phyloP scores from a whole-genome alignment of 1,284 basidiomycete genomes.

The Pyrrhoderma lamaoense region DNA sequence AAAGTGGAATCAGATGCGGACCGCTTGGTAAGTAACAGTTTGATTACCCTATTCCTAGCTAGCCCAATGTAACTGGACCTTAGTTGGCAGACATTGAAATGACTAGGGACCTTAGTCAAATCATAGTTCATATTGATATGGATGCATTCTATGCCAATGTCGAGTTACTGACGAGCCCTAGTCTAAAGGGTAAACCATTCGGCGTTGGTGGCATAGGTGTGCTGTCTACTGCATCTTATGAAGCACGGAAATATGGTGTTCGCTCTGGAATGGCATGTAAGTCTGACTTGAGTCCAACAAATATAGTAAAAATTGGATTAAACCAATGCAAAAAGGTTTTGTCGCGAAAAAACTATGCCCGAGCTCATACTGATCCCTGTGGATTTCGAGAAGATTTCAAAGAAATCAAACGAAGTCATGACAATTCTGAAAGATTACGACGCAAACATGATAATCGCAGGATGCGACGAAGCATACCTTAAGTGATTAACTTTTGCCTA shows the following conservation, averaged over 20 bases:
- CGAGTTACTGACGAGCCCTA: constrained; percentile 74
- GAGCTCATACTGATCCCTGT: constrained; percentile 40
- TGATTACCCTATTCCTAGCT: not conserved
- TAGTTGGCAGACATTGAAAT: constrained; percentile 74
- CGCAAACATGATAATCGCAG: constrained; percentile 39
- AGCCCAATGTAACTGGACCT: not conserved
- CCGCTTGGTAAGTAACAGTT: constrained; percentile 38
- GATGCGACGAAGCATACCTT: constrained; percentile 42
- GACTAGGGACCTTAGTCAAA: constrained; percentile 72
- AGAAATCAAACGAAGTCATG: constrained; percentile 29
- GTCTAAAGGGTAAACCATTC: constrained; percentile 78
- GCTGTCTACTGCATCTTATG: constrained; percentile 44
- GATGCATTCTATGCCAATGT: constrained; percentile 75
- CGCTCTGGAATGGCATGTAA: constrained; percentile 39
- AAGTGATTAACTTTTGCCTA: constrained; percentile 73
- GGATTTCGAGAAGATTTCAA: constrained; percentile 34
- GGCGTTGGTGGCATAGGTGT: constrained; percentile 52
- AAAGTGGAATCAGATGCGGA: constrained; percentile 46
- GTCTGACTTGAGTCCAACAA: not conserved
- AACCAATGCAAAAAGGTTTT: constrained; percentile 28
- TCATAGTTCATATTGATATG: constrained; percentile 84
- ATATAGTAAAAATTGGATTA: not conserved
- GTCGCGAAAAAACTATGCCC: constrained; percentile 56
- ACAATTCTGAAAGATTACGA: constrained; percentile 35
- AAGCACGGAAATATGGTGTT: constrained; percentile 42